A percentile compares a stretch with the other conserved stretches of the same genome.
Evolutionary conservation across 139 green algal genomes (phyloP).

Genomic region (Gonium pectorale): DNA sequence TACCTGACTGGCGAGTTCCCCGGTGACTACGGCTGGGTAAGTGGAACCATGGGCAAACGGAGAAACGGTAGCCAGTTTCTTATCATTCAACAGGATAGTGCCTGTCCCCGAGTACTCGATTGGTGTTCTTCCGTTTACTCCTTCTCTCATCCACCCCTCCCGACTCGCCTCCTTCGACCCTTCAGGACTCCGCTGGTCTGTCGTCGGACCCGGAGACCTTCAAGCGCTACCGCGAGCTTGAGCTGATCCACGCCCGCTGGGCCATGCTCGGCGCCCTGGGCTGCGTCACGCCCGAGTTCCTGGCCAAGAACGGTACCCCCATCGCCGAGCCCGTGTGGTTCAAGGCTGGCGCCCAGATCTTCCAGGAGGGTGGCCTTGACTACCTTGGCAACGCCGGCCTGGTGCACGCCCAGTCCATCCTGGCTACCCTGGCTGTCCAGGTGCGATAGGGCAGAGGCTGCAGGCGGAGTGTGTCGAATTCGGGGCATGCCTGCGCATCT

Average conservation of each 20-base stretch:
- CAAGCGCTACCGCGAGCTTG: slow-evolving; percentile 85
- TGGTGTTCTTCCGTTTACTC: no score
- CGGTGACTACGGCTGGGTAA: slow-evolving; percentile 93
- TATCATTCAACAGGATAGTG: no score
- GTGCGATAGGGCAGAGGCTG: no score
- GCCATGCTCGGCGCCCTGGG: slow-evolving; percentile 94
- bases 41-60: no score
- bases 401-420: slow-evolving; percentile 94
- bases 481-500: no score
- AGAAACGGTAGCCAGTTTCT: no score
- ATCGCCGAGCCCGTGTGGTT: slow-evolving; percentile 90
- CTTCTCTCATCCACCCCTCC: no score
- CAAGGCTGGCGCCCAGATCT: slow-evolving; percentile 93
- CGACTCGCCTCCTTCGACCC: no score
- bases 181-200: slow-evolving; percentile 89
- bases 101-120: no score
- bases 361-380: slow-evolving; percentile 82
- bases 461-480: no score
- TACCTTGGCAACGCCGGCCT: slow-evolving; percentile 80
- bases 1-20: slow-evolving; percentile 90
- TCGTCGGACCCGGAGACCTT: slow-evolving; percentile 89
- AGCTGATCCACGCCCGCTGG: slow-evolving; percentile 92
- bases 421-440: slow-evolving; percentile 89
- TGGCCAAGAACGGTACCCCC: slow-evolving; percentile 56
- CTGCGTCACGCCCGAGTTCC: slow-evolving; percentile 75